phyloP scores from a whole-genome alignment of 352 stramenopile species.

The Globisporangium middletonii region DNA sequence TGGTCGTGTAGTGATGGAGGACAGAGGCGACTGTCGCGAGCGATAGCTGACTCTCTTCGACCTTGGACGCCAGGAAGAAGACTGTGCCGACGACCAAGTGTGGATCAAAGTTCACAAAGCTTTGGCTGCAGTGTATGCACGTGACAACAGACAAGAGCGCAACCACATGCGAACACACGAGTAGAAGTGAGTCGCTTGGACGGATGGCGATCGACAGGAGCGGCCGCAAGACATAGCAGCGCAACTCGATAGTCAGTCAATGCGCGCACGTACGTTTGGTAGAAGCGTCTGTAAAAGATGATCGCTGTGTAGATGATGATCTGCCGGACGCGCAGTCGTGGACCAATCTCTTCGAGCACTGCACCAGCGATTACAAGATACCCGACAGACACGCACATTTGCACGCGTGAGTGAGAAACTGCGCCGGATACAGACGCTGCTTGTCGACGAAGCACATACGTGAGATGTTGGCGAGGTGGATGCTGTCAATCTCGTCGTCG shows the following conservation, averaged over 20 bases:
- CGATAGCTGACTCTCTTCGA: constrained; percentile 82
- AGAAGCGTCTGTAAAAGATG: constrained; percentile 89
- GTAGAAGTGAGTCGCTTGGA: not conserved
- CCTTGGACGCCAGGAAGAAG: constrained; percentile 85
- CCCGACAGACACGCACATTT: not conserved
- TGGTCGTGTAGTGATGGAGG: constrained; percentile 83
- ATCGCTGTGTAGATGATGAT: constrained; percentile 90
- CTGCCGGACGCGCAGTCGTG: constrained; percentile 73
- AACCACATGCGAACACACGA: not conserved
- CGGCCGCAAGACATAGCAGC: not conserved
- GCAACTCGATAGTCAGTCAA: not conserved
- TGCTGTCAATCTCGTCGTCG: constrained; percentile 84
- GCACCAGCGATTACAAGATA: not conserved
- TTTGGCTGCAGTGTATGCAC: constrained; percentile 47
- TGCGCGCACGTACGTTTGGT: constrained; percentile 53
- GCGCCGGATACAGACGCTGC: not conserved
- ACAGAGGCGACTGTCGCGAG: constrained; percentile 73
- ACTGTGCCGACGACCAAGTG: constrained; percentile 81
- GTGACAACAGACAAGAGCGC: not conserved
- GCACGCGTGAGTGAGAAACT: not conserved
- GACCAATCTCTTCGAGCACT: constrained; percentile 85
- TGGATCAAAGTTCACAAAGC: constrained; percentile 86
- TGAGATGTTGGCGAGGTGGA: constrained; percentile 85
- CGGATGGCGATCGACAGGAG: not conserved
- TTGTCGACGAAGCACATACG: constrained; percentile 23